Evolutionary conservation across 106 monocot genomes (phyloP).

Genomic region (Narthecium ossifragum): DNA sequence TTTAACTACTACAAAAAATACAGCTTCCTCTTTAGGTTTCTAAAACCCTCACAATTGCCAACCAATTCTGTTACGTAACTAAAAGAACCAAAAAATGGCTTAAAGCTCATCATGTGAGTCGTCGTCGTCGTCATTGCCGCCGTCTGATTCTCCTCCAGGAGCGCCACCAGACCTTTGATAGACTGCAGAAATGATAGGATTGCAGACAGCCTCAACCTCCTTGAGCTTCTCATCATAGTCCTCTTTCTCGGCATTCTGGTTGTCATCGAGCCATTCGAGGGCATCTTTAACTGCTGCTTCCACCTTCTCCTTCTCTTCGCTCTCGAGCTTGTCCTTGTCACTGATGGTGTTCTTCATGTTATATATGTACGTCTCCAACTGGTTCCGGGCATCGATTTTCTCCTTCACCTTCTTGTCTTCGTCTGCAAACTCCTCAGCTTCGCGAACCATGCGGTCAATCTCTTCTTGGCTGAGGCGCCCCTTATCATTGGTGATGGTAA

Average conservation of each 20-base stretch:
- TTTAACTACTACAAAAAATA: too few relatives aligned
- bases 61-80: too few relatives aligned
- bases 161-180: conserved; percentile 24
- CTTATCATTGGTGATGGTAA: conserved; percentile 64
- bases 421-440: conserved; percentile 32
- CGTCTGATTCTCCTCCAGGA: conserved; percentile 1
- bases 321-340: conserved; percentile 25
- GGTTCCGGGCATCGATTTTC: conserved; percentile 32
- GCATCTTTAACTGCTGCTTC: conserved; percentile 23
- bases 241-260: conserved; percentile 30
- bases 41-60: too few relatives aligned
- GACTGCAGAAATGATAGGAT: conserved; percentile 29
- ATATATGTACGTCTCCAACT: conserved; percentile 23
- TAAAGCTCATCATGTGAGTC: conserved; percentile 21
- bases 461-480: conserved; percentile 31
- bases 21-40: too few relatives aligned
- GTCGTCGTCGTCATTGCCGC: conserved; percentile 14
- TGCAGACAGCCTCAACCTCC: conserved; percentile 34
- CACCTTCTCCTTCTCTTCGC: conserved; percentile 28
- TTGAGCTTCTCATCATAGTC: too few relatives aligned
- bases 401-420: conserved; percentile 37
- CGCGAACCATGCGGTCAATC: conserved; percentile 30
- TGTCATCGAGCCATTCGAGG: conserved; percentile 30
- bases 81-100: too few relatives aligned
- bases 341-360: conserved; percentile 29